phyloP scores from a whole-genome alignment of 106 monocot genomes.

The Cymbidium sinense region DNA sequence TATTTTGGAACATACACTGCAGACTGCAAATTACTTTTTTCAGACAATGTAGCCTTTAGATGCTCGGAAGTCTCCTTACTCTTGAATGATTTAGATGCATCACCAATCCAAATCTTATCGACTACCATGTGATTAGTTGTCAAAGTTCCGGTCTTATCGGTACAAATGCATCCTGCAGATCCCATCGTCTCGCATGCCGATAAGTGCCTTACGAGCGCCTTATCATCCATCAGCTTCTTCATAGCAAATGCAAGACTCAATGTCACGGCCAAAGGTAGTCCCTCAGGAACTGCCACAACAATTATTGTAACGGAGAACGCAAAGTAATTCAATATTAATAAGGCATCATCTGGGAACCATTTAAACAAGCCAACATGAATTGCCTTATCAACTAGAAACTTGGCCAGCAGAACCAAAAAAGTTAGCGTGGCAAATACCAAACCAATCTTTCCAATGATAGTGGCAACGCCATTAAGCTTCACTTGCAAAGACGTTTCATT shows the following conservation, averaged over 20 bases:
- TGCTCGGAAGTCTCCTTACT: slow-evolving; percentile 30
- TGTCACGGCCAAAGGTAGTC: slow-evolving; percentile 93
- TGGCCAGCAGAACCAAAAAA: slow-evolving; percentile 56
- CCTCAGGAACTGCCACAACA: slow-evolving; percentile 98
- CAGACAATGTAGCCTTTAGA: slow-evolving; percentile 38
- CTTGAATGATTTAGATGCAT: slow-evolving; percentile 33
- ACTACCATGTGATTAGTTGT: slow-evolving; percentile 98
- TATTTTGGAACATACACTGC: slow-evolving; percentile 76
- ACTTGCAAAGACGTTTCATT: slow-evolving; percentile 96
- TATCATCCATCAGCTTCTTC: slow-evolving; percentile 88
- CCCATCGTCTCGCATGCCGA: slow-evolving; percentile 99
- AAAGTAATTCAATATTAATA: slow-evolving; percentile 69
- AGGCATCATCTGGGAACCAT: slow-evolving; percentile 65
- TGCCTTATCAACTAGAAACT: slow-evolving; percentile 49
- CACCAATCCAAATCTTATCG: slow-evolving; percentile 73
- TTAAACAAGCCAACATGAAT: slow-evolving; percentile 28
- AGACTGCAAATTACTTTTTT: slow-evolving; percentile 35
- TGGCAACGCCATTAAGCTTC: slow-evolving; percentile 94
- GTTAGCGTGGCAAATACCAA: slow-evolving; percentile 69
- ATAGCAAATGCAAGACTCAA: slow-evolving; percentile 97
- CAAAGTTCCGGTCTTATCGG: slow-evolving; percentile 94
- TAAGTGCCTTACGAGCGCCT: slow-evolving; percentile 73
- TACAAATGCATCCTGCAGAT: slow-evolving; percentile 92
- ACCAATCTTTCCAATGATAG: slow-evolving; percentile 95
- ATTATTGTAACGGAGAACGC: slow-evolving; percentile 87